Evolutionary conservation across 208 protist genomes (phyloP).

Genomic region (Endotrypanum monterogeii): DNA sequence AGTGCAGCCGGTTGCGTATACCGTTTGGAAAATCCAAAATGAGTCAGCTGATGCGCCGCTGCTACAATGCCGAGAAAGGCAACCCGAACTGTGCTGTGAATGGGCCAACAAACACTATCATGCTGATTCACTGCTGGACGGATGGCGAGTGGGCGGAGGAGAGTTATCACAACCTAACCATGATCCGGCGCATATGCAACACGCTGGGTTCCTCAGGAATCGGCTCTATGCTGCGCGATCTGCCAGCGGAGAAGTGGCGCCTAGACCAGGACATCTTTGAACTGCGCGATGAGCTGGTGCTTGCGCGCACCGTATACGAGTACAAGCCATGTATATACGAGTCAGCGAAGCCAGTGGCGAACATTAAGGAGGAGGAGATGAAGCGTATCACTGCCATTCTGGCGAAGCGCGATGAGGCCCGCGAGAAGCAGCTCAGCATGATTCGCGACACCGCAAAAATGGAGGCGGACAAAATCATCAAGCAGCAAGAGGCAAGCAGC

Average conservation of each 20-base stretch:
- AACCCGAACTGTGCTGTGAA: constrained; percentile 73
- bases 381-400: constrained; percentile 82
- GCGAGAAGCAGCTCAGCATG: constrained; percentile 69
- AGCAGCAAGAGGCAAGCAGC: constrained; percentile 76
- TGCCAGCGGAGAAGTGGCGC: constrained; percentile 90
- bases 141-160: constrained; percentile 87
- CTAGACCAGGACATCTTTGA: constrained; percentile 90
- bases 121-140: constrained; percentile 86
- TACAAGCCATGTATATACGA: constrained; percentile 92
- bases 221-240: constrained; percentile 85
- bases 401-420: constrained; percentile 71
- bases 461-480: constrained; percentile 73
- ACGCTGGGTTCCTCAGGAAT: constrained; percentile 80
- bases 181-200: constrained; percentile 82
- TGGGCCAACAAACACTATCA: constrained; percentile 70
- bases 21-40: constrained; percentile 94
- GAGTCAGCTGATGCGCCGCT: constrained; percentile 84
- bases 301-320: constrained; percentile 88
- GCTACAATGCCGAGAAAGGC: constrained; percentile 91
- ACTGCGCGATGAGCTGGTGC: constrained; percentile 84
- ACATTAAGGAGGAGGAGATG: constrained; percentile 90
- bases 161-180: constrained; percentile 85
- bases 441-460: constrained; percentile 74
- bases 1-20: constrained; percentile 89
- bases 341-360: constrained; percentile 71